phyloP scores from a whole-genome alignment of 441 rosid genomes.

The Adansonia rubrostipa region DNA sequence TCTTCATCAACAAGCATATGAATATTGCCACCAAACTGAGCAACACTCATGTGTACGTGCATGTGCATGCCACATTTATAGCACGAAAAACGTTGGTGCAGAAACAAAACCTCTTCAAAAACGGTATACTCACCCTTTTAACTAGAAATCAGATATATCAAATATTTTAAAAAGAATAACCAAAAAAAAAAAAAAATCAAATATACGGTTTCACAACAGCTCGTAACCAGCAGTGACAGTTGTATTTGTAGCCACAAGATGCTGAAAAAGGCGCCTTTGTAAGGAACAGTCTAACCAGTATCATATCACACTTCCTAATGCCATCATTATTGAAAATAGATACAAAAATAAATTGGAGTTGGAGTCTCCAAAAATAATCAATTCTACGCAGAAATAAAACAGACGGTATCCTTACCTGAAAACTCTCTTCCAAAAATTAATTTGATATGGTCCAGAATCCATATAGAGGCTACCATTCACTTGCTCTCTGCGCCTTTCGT shows the following conservation, averaged over 20 bases:
- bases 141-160: neutral
- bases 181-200: too few species aligned
- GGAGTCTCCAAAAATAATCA: neutral
- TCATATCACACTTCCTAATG: neutral
- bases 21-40: too few species aligned
- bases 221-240: neutral
- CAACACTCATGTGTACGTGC: too few species aligned
- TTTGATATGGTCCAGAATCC: neutral
- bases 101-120: neutral
- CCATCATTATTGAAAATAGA: neutral
- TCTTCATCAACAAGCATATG: too few species aligned
- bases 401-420: slow-evolving; percentile 1
- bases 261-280: too few species aligned
- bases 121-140: slow-evolving; percentile 1
- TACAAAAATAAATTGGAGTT: neutral
- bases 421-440: neutral
- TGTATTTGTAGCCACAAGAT: neutral
- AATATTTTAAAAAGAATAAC: too few species aligned
- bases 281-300: neutral
- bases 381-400: neutral
- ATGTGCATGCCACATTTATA: too few species aligned
- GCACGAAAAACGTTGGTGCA: too few species aligned
- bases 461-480: neutral
- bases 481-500: neutral
- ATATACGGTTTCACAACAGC: too few species aligned